Evolutionary conservation across 768 basidiomycete genomes (phyloP), one percentile per base, ranked within the genome.

Genomic region (Mrakia blollopis): DNA sequence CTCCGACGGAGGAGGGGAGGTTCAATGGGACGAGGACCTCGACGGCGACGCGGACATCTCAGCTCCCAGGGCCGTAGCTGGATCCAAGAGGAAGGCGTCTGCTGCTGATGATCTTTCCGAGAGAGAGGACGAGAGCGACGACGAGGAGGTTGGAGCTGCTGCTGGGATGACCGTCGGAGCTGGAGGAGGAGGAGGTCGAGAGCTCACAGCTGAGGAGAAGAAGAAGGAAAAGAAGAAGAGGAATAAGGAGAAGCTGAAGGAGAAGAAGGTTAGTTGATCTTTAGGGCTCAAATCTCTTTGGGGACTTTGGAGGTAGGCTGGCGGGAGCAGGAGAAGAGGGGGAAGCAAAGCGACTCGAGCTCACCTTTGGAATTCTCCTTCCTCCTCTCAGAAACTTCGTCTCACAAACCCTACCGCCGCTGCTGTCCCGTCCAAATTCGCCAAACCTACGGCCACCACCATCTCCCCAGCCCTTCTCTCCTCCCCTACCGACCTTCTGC

Each of bases 201-300:
- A 74, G 47, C 23, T 78, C 73, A 78, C 77, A 11, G 73, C 73
- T 1, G 77, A 74, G 67, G 77, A 78, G 77, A 57, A 61, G 32
- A 78, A 78, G 73, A 78, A 78, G 73, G 77, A 78, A 69, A 67
- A 74, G 68, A 78, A 78, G 68, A 68, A 68, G 32, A 67, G 67
- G 35, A 78, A 78, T 50, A 78, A 78, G 73, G 77, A 78, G 69
- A 78, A 78, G 73, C 63, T 78, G 57, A 78, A 78, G 77, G 77
- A 78, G 73, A 78, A 78, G 67, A 78, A 75, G 77, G 77, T 78
- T 30, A 61, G 76, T 37, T n/a, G n/a, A 32, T 4, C 23, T 2
- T 1, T 1, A n/a, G n/a, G n/a, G n/a, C n/a, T 10, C 9, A 52
- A 11, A 71, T 54, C 57, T 13, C 0, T 28, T n/a, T 28, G 28